A percentile compares a stretch with the other conserved stretches of the same genome.
These are phyloP conservation scores for Limonium bicolor DNA, from an alignment of 148 eudicot genomes.

Conservation along the genomic window DNA sequence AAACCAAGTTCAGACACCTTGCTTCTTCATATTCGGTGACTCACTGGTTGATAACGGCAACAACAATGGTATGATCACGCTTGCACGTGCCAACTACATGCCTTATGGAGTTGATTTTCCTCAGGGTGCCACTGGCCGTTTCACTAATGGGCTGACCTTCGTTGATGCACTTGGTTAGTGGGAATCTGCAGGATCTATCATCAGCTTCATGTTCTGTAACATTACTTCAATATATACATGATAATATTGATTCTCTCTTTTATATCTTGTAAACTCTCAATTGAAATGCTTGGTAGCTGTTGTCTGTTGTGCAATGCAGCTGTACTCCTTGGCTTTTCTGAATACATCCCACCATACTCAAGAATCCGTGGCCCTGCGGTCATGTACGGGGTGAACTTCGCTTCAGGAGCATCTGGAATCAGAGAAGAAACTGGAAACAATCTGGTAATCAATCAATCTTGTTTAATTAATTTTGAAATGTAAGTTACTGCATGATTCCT, in stretches of 20 bases:
- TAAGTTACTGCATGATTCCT: too few species aligned
- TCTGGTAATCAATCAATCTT: conserved; percentile 33
- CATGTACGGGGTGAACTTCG: conserved; percentile 49
- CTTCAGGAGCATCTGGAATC: conserved; percentile 87
- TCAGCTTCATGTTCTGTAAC: neutral
- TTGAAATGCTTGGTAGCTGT: neutral
- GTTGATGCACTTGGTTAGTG: conserved; percentile 48
- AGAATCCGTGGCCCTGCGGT: conserved; percentile 21
- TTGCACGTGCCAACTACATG: conserved; percentile 53
- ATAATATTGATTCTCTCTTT: neutral
- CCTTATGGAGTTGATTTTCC: conserved; percentile 78
- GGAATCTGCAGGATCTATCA: neutral
- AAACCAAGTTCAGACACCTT: conserved; percentile 27
- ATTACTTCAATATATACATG: neutral
- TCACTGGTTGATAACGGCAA: conserved; percentile 78
- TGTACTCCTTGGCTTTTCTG: conserved; percentile 59
- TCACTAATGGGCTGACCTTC: conserved; percentile 55
- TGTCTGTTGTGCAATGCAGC: conserved; percentile 21
- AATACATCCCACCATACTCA: conserved; percentile 57
- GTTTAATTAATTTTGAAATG: too few species aligned
- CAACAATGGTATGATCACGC: conserved; percentile 45
- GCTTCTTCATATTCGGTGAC: conserved; percentile 67
- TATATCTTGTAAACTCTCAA: neutral
- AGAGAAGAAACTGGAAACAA: conserved; percentile 77
- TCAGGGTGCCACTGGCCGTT: conserved; percentile 55